Percentiles rank a stretch among this genome's conserved stretches.
Conservation (phyloP, 192 early-diverging fungal species). For the Coemansia sp. region DNA sequence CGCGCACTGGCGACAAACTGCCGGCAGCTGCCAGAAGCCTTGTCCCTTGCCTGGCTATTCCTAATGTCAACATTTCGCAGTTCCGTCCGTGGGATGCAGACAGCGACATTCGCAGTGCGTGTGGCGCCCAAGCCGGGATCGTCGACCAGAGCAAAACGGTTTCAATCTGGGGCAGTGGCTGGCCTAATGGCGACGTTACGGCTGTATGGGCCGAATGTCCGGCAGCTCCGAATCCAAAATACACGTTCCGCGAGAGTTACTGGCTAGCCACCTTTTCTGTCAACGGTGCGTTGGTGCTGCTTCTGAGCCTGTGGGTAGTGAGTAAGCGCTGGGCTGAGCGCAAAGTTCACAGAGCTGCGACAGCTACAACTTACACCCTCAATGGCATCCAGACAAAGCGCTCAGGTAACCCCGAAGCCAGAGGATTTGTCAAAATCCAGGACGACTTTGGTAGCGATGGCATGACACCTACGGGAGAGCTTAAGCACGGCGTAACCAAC, state of each 20-base stretch:
- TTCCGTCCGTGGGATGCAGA: conserved; percentile 23
- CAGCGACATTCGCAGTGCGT: conserved; percentile 22
- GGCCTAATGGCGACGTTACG: conserved; percentile 8
- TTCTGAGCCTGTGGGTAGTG: conserved; percentile 43
- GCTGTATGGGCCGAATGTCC: conserved; percentile 55
- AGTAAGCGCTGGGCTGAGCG: conserved; percentile 42
- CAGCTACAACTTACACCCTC: conserved; percentile 3
- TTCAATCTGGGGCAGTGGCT: conserved; percentile 13
- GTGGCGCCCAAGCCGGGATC: conserved; percentile 10
- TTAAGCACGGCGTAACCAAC: neutral
- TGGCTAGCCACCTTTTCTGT: conserved; percentile 48
- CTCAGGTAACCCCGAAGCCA: neutral
- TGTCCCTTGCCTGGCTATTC: conserved; percentile 31
- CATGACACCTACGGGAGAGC: neutral
- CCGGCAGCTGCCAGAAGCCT: conserved; percentile 22
- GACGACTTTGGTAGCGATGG: conserved; percentile 24
- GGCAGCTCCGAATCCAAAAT: conserved; percentile 23
- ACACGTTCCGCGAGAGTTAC: conserved; percentile 39
- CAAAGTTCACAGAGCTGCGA: conserved; percentile 9
- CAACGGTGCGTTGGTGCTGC: conserved; percentile 26
- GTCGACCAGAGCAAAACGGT: conserved; percentile 26
- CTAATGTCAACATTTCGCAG: conserved; percentile 46
- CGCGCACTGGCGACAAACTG: neutral
- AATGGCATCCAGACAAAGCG: neutral
- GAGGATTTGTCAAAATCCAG: neutral